Percentiles rank a stretch among this genome's conserved stretches.
Evolutionary conservation across 2,329 filamentous ascomycete species (phyloP).

Genomic region (Fusarium torreyae): DNA sequence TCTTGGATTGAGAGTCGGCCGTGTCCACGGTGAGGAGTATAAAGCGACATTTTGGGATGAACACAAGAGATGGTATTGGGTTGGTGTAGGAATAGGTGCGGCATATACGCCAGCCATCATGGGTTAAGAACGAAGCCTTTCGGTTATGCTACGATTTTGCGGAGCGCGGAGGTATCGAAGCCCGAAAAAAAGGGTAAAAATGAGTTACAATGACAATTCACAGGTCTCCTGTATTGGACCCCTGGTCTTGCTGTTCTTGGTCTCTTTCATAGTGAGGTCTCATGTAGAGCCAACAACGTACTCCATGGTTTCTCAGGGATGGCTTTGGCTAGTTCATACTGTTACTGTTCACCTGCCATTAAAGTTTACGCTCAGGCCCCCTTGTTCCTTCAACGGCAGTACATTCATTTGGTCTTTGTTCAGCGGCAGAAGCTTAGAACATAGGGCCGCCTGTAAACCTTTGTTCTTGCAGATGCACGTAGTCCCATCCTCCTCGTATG

Average conservation of each 20-base stretch:
- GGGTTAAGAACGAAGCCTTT: slow-evolving; percentile 10
- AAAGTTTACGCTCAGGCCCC: neutral
- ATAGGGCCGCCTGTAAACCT: neutral
- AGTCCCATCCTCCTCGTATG: neutral
- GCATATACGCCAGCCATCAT: slow-evolving; percentile 1
- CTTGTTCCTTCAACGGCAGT: neutral
- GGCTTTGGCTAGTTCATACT: neutral
- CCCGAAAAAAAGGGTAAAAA: slow-evolving; percentile 21
- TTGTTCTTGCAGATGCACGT: slow-evolving; percentile 6
- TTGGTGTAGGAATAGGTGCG: slow-evolving; percentile 9
- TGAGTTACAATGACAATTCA: slow-evolving; percentile 22
- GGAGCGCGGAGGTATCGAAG: slow-evolving; percentile 2
- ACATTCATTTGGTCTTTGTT: slow-evolving; percentile 13
- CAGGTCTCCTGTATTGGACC: slow-evolving; percentile 2
- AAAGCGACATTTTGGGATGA: neutral
- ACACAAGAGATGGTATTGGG: slow-evolving; percentile 2
- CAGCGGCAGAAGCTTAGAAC: neutral
- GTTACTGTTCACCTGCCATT: neutral
- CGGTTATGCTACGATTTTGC: slow-evolving; percentile 6
- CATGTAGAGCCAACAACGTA: neutral
- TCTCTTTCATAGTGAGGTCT: slow-evolving; percentile 6
- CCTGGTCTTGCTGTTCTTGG: slow-evolving; percentile 6
- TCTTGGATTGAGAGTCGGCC: slow-evolving; percentile 7
- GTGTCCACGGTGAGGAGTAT: slow-evolving; percentile 9
- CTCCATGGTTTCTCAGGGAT: neutral